Base-by-base conservation (phyloP, 176 grass and related monocot genomes). In the Puccinellia tenuiflora region DNA sequence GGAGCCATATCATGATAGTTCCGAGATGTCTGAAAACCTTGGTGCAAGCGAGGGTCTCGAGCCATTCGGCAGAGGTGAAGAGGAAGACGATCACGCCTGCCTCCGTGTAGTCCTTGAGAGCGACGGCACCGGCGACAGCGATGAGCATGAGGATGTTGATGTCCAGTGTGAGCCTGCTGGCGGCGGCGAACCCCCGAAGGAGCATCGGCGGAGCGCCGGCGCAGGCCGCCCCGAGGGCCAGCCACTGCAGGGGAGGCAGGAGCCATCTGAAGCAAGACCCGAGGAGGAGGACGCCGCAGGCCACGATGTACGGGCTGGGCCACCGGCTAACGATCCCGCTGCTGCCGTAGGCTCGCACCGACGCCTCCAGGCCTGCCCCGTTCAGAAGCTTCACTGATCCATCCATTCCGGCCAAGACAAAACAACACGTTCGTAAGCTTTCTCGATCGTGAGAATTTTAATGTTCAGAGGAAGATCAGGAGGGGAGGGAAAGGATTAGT, bases 31-130 rank as follows among this genome's bases (percentile, higher is more conserved):
- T 40, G 38, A 40, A 40, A 6, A 57, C 46, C 60, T 73, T 73
- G 1, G 81, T 25, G 40, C 90, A 88, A 12, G 92, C 92, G 31
- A 85, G 86, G 1, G 90, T 86, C 87, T 97, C 90, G 2, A 97
- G 81, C 95, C 95, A 97, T 75, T 97, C 92, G 1, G 92, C 92
- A 11, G 68, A 25, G 24, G 86, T 92, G 80, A 97, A 97, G 83
- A 97, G 90, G 92, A 97, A 94, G 11, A 97, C 92, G 65, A 94
- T 86, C 9, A 63, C 81, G 5, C 81, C 95, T 3, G 92, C 90
- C 87, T 97, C 92, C 5, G 68, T 33, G 82, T 47, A 97, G 79
- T 92, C 84, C 42, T 46, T 42, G 56, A 97, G 86, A 8, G 78
- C 86, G 15, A 85, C 54, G 1, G 94, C 86, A 14, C 94, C 92